Base-by-base conservation (phyloP, 78 protist species). In the Pigoraptor vietnamica region DNA sequence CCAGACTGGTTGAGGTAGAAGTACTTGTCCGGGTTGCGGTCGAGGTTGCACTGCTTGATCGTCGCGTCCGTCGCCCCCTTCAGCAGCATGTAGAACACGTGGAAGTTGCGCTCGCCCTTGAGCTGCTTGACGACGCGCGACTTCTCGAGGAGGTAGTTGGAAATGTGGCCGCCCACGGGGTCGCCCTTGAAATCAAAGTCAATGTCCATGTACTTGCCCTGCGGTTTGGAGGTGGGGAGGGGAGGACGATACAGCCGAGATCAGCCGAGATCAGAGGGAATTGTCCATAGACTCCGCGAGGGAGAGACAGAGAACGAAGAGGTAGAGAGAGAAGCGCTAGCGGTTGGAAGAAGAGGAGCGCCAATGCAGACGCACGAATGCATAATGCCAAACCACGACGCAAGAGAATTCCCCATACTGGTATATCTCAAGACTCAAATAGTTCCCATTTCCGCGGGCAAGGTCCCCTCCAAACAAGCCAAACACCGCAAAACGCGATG, bases 171-270 rank as follows among this genome's bases (percentile, higher is more conserved):
- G 83, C 97, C 95, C 25, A 34, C n/a, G 21, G 99, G 99, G 21
- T 81, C 95, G 81, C 99, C 99, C 33, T 56, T 81, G 32, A 55
- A 67, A 89, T 96, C 95, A 81, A 98, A 98, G 88, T 96, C 96
- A 89, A 98, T 96, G 36, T 97, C 98, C 95, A 98, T 93, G 90
- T 97, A 98, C 93, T 98, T 98, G 48, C 99, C 92, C 36, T 21
- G 37, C 19, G 9, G 38, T 0, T 33, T 14, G n/a, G n/a, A n/a
- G n/a, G n/a, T n/a, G n/a, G 2, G 14, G 25, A 40, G 56, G 56
- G 56, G 56, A 40, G 56, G 56, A 40, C 56, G n/a, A n/a, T n/a
- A n/a, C n/a, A n/a, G n/a, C n/a, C n/a, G n/a, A n/a, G n/a, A n/a
- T n/a, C n/a, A n/a, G n/a, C n/a, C n/a, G n/a, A n/a, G n/a, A n/a